Percentiles rank a stretch among this genome's conserved stretches.
Evolutionary conservation across 2,329 filamentous ascomycete genomes (phyloP).

Genomic region (Biscogniauxia sp.): DNA sequence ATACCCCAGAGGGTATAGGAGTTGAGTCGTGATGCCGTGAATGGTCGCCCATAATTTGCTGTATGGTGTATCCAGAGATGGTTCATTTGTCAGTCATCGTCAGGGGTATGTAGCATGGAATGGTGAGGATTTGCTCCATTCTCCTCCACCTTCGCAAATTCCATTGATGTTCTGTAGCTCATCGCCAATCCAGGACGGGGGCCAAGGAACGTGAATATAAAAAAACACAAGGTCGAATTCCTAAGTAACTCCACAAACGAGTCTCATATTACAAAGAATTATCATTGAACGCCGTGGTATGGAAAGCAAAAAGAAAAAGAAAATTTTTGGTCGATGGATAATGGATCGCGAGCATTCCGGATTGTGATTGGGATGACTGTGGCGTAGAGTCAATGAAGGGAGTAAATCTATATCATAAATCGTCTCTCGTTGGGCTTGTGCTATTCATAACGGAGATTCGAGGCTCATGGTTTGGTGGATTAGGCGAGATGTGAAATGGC

Average conservation of each 20-base stretch:
- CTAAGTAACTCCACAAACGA: conserved; percentile 17
- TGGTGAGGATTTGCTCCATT: conserved; percentile 20
- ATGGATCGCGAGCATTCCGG: conserved; percentile 4
- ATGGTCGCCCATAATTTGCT: conserved; percentile 37
- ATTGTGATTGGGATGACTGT: conserved; percentile 11
- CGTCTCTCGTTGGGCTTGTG: conserved; percentile 33
- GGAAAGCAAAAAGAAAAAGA: conserved; percentile 15
- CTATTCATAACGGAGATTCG: conserved; percentile 25
- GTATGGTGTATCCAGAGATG: conserved; percentile 36
- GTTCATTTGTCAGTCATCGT: conserved; percentile 32
- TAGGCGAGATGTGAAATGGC: conserved; percentile 1
- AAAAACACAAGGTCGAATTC: conserved; percentile 16
- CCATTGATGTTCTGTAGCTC: conserved; percentile 18
- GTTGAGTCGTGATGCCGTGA: conserved; percentile 36
- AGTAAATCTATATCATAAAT: conserved; percentile 36
- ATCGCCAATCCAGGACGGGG: conserved; percentile 21
- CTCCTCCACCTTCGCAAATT: conserved; percentile 23
- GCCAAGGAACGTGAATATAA: conserved; percentile 13
- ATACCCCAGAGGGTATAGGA: conserved; percentile 34
- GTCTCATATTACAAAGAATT: conserved; percentile 35
- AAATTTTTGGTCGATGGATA: conserved; percentile 11
- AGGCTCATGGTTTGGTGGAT: conserved; percentile 14
- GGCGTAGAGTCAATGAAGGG: conserved; percentile 22
- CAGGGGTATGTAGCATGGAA: conserved; percentile 31
- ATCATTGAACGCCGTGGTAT: conserved; percentile 21